These are phyloP conservation scores for Diaporthe velutina DNA, from an alignment of 2,329 filamentous ascomycete species.

Conservation along the genomic window DNA sequence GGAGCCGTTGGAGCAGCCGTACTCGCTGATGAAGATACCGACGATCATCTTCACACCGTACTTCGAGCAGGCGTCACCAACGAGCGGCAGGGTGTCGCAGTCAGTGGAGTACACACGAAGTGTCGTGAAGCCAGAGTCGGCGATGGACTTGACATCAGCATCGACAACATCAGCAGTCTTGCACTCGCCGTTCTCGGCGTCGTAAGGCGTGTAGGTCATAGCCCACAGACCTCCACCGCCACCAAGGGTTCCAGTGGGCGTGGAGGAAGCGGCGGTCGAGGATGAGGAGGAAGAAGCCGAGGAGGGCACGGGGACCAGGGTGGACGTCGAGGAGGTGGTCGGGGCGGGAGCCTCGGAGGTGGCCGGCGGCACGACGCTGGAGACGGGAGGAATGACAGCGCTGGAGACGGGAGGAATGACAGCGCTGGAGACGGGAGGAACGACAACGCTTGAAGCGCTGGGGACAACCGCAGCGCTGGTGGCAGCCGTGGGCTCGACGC, in stretches of 20 bases:
- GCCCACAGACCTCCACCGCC: slow-evolving; percentile 72
- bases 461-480: slow-evolving; percentile 48
- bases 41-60: slow-evolving; percentile 84
- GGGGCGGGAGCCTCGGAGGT: slow-evolving; percentile 67
- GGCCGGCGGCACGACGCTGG: slow-evolving; percentile 83
- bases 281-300: slow-evolving; percentile 45
- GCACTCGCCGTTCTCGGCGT: slow-evolving; percentile 69
- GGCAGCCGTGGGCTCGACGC: slow-evolving; percentile 53
- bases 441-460: too few species aligned
- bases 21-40: slow-evolving; percentile 85
- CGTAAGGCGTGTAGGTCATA: slow-evolving; percentile 86
- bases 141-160: slow-evolving; percentile 72
- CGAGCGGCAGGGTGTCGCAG: slow-evolving; percentile 83
- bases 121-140: slow-evolving; percentile 74
- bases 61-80: slow-evolving; percentile 76
- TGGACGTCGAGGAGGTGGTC: slow-evolving; percentile 38
- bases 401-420: slow-evolving; percentile 50
- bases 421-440: slow-evolving; percentile 38
- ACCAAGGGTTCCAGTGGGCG: slow-evolving; percentile 48
- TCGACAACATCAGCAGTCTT: slow-evolving; percentile 71
- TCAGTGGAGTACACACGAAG: slow-evolving; percentile 93
- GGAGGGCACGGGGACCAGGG: slow-evolving; percentile 44
- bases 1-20: slow-evolving; percentile 68
- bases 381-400: slow-evolving; percentile 45
- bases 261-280: slow-evolving; percentile 41